phyloP scores from a whole-genome alignment of 805 yeast species.

The Brettanomyces anomalus region DNA sequence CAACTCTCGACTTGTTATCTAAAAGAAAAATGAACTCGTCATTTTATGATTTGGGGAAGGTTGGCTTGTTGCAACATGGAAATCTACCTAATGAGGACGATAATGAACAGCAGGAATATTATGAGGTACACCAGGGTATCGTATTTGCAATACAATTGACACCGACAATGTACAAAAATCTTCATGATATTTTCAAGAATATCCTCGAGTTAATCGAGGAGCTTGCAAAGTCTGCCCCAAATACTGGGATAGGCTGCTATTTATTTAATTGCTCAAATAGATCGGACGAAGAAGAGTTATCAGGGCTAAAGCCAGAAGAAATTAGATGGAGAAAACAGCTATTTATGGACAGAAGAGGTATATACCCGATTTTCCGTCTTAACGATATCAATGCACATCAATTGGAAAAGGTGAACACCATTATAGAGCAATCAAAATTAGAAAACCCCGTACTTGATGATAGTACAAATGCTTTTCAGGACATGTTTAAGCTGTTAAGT shows the following conservation, averaged over 20 bases:
- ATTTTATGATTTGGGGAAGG: not conserved
- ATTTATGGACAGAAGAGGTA: conserved; percentile 26
- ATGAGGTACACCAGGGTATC: conserved; percentile 55
- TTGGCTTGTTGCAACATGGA: not conserved
- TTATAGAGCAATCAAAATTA: conserved; percentile 33
- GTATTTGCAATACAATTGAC: conserved; percentile 55
- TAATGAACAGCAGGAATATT: conserved; percentile 22
- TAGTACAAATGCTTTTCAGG: conserved; percentile 6
- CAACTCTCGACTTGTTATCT: no score
- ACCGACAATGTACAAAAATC: conserved; percentile 32
- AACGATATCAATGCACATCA: conserved; percentile 45
- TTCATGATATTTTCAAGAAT: conserved; percentile 40
- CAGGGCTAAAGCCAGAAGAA: not conserved
- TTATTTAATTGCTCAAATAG: conserved; percentile 38
- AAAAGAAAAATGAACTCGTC: not conserved
- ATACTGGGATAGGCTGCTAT: conserved; percentile 69
- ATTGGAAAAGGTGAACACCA: conserved; percentile 47
- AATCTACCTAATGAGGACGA: not conserved
- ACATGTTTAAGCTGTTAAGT: conserved; percentile 22
- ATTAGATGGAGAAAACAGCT: conserved; percentile 2
- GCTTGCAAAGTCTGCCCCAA: conserved; percentile 54
- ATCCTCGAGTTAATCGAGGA: conserved; percentile 56
- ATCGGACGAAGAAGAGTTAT: not conserved
- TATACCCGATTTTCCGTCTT: conserved; percentile 42
- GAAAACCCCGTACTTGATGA: conserved; percentile 9